Evolutionary conservation across 495 filamentous ascomycete genomes (phyloP).

Genomic region (Penicillium goetzii): DNA sequence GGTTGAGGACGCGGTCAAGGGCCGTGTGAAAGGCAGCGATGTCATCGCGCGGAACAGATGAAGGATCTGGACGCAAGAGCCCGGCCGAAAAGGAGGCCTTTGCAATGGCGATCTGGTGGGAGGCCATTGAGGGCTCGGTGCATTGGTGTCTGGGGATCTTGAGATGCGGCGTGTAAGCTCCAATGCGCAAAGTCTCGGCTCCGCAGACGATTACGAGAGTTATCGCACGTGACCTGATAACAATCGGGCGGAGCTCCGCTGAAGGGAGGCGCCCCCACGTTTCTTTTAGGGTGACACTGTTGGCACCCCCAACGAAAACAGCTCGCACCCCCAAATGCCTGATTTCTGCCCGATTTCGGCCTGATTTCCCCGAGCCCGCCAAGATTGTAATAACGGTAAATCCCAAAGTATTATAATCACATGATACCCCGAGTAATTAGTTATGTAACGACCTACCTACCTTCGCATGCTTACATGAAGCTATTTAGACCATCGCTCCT

Average conservation of each 20-base stretch:
- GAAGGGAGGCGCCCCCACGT: no score
- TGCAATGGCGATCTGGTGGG: constrained; percentile 77
- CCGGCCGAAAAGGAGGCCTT: constrained; percentile 78
- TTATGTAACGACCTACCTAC: no score
- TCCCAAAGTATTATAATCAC: no score
- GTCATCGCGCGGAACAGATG: constrained; percentile 68
- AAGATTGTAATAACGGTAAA: no score
- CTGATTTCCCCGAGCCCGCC: no score
- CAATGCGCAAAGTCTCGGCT: background rate
- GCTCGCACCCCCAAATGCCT: no score
- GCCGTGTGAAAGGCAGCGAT: constrained; percentile 71
- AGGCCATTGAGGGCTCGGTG: constrained; percentile 56
- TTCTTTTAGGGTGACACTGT: no score
- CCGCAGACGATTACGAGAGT: background rate
- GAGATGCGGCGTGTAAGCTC: background rate
- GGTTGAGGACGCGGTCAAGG: constrained; percentile 67
- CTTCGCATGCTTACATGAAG: no score
- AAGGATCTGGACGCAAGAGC: constrained; percentile 76
- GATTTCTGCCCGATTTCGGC: no score
- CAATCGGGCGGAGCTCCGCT: background rate
- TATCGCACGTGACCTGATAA: constrained; percentile 24
- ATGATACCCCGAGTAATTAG: no score
- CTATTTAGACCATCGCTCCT: no score
- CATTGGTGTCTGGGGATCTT: background rate
- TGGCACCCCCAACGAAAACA: no score